These are phyloP conservation scores for Trypanosoma scelopori DNA, from an alignment of 208 protist species.

Conservation along the genomic window DNA sequence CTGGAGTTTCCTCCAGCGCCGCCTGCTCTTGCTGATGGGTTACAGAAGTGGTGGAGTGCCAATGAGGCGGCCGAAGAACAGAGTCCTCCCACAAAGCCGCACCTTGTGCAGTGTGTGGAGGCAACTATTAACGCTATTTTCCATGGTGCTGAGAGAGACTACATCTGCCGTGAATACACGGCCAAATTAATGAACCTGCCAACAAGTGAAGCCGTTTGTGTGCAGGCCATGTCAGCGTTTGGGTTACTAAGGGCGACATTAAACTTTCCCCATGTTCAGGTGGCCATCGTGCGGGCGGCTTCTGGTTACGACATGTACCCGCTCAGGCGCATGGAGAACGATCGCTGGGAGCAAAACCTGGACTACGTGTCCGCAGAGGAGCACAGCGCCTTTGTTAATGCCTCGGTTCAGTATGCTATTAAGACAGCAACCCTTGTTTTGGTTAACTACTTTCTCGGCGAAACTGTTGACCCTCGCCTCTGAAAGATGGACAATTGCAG, in stretches of 20 bases:
- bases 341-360: conserved; percentile 45
- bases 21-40: conserved; percentile 23
- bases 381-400: conserved; percentile 39
- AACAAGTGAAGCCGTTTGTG: conserved; percentile 46
- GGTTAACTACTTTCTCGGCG: conserved; percentile 65
- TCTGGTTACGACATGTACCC: conserved; percentile 64
- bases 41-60: conserved; percentile 39
- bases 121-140: conserved; percentile 49
- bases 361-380: conserved; percentile 38
- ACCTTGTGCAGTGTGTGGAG: conserved; percentile 55
- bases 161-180: conserved; percentile 62
- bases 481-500: not conserved
- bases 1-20: conserved; percentile 43
- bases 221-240: conserved; percentile 61
- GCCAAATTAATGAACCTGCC: conserved; percentile 32
- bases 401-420: conserved; percentile 53
- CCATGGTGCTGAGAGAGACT: conserved; percentile 54
- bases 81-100: conserved; percentile 9
- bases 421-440: conserved; percentile 51
- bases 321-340: conserved; percentile 15
- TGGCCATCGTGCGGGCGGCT: conserved; percentile 53
- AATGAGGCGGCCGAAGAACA: conserved; percentile 42
- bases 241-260: conserved; percentile 41
- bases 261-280: conserved; percentile 26
- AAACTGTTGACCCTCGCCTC: not conserved